These are phyloP conservation scores for Erythrophleum fordii DNA, from an alignment of 306 rosid species.

Conservation along the genomic window DNA sequence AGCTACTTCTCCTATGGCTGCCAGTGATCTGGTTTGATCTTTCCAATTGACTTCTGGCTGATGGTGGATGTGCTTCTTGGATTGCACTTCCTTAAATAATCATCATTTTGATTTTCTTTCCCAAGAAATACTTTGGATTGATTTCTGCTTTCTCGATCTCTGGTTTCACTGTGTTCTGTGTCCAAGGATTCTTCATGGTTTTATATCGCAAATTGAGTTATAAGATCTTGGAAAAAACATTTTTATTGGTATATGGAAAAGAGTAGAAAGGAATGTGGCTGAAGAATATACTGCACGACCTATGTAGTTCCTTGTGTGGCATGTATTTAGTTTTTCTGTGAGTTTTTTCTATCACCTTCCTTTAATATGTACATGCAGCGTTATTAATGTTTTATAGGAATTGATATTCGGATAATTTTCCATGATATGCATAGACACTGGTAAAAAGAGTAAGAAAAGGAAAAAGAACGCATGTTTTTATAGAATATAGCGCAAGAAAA, in stretches of 20 bases:
- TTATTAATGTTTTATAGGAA: background rate
- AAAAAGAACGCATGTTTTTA: too few relatives aligned
- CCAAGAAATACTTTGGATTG: background rate
- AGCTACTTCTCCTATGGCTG: background rate
- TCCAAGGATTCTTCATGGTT: background rate
- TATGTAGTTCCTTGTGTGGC: background rate
- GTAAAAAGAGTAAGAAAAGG: background rate
- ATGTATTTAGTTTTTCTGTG: background rate
- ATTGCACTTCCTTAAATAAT: background rate
- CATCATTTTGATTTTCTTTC: background rate
- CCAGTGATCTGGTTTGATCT: background rate
- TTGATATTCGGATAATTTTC: background rate
- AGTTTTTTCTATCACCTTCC: background rate
- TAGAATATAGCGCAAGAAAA: too few relatives aligned
- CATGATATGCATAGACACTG: background rate
- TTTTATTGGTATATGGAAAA: background rate
- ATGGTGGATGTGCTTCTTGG: background rate
- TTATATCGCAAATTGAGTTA: background rate
- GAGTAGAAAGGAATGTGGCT: background rate
- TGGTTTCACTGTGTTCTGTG: background rate
- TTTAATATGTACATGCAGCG: too few relatives aligned
- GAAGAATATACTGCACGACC: background rate
- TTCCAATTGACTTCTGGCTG: background rate
- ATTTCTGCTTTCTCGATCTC: background rate
- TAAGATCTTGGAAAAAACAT: background rate